Base-by-base conservation (phyloP, 1,284 basidiomycete genomes). In the Microbotryum lychnidis-dioicae region DNA sequence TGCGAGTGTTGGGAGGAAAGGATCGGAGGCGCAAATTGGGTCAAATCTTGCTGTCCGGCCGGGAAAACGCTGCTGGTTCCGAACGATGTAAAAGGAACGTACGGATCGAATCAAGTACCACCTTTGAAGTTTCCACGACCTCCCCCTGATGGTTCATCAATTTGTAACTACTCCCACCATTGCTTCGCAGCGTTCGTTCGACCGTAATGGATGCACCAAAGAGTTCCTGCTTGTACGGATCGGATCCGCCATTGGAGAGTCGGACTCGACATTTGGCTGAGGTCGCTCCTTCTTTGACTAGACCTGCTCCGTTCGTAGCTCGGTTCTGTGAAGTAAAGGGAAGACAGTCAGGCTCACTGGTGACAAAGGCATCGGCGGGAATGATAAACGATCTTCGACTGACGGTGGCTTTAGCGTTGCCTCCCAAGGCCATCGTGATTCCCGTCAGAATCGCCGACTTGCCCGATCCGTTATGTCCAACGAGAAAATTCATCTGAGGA, bases 381-480 rank as follows among this genome's bases (percentile, higher is more conserved):
- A 16, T 42, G 16, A 18, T 2, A 31, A 31, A 31, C 9, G 16
- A 18, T 4, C 10, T 25, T n/a, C 12, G 27, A 27, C 67, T 84
- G 25, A 92, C 91, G 2, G 96, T 98, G 0, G 86, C 83, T 27
- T 77, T 83, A 2, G 93, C 89, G 75, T 94, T 97, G 2, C 91
- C 92, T 54, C 96, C 96, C 0, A 99, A 81, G 3, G 90, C 93
- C 21, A 98, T 83, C 2, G 91, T 91, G 66, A 99, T 85, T 2
- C 87, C 96, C 9, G 94, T 92, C 44, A 98, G 80, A 46, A 97
- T 85, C 1, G 96, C 93, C 73, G 90, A 94, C 78, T 98, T 98
- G 18, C 96, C 93, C 76, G 91, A 71, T 48, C 81, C 80, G 70
- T 82, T 82, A 80, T 74, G 77, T 81, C 96, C 96, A 60, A 97